Percentiles rank a stretch among this genome's conserved stretches.
Evolutionary conservation across 2,329 filamentous ascomycete genomes (phyloP).

Genomic region (Ciborinia camelliae): DNA sequence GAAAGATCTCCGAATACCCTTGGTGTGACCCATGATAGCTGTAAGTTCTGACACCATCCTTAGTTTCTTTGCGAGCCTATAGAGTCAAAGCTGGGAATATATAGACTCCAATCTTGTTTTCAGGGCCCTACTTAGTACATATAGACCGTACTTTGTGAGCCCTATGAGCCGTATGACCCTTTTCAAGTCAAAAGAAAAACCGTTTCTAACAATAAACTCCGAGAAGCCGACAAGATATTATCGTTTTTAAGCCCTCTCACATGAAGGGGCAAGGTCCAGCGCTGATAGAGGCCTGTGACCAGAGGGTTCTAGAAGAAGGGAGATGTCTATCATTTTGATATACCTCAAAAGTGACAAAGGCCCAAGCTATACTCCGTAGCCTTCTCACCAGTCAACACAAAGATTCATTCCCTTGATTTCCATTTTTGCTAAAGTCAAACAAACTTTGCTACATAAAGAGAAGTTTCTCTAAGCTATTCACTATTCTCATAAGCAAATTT

Average conservation of each 20-base stretch:
- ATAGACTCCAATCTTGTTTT: not conserved
- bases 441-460: not conserved
- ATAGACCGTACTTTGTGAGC: not conserved
- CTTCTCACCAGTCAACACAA: not conserved
- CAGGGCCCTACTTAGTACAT: not conserved
- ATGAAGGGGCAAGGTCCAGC: not conserved
- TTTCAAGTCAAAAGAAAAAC: not conserved
- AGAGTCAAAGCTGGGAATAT: too few relatives aligned
- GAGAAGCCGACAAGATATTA: not conserved
- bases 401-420: not conserved
- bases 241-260: not conserved
- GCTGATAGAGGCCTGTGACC: not conserved
- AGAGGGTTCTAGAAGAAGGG: not conserved
- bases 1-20: too few relatives aligned
- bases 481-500: too few relatives aligned
- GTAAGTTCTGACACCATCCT: not conserved
- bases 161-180: not conserved
- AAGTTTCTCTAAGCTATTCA: not conserved
- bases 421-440: not conserved
- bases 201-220: not conserved
- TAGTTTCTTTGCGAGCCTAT: too few relatives aligned
- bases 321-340: not conserved
- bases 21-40: not conserved
- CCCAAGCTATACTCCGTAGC: not conserved
- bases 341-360: not conserved